Percentiles rank a stretch among this genome's conserved stretches.
Conservation (phyloP, 2,329 filamentous ascomycete genomes). For the Neospermospora avenae region DNA sequence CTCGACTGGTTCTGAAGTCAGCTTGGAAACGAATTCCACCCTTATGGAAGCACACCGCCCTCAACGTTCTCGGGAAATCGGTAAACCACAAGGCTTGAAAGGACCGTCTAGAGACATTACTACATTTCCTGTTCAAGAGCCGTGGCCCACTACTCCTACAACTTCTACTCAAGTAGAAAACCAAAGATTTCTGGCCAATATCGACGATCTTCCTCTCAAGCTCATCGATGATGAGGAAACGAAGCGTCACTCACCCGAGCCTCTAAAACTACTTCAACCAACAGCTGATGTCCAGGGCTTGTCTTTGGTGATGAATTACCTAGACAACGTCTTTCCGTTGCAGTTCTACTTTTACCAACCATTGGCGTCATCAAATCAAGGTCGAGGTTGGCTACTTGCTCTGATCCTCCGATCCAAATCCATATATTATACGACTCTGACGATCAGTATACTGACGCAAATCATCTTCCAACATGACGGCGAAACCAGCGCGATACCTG, state of each 20-base stretch:
- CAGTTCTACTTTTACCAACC: conserved; percentile 16
- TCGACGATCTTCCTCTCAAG: background rate
- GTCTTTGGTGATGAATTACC: conserved; percentile 9
- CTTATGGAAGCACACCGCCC: background rate
- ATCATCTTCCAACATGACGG: background rate
- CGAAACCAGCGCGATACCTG: background rate
- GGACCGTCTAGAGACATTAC: background rate
- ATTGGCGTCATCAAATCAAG: conserved; percentile 29
- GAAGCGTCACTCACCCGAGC: background rate
- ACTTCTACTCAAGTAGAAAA: too few relatives aligned
- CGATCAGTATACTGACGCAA: background rate
- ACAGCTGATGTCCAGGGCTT: conserved; percentile 8
- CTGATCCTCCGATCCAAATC: conserved; percentile 9
- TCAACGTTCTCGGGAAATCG: background rate
- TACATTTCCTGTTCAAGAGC: background rate
- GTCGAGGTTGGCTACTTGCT: conserved; percentile 16
- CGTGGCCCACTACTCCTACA: background rate
- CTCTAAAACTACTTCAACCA: background rate
- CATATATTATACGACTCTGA: conserved; percentile 9
- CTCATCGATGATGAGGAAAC: background rate
- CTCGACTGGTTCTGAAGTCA: background rate
- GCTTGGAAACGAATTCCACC: background rate
- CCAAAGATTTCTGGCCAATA: background rate
- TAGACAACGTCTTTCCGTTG: conserved; percentile 15
- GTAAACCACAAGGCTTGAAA: too few relatives aligned